Evolutionary conservation across 2,329 filamentous ascomycete species (phyloP).

Genomic region (Aspergillus glaucus): DNA sequence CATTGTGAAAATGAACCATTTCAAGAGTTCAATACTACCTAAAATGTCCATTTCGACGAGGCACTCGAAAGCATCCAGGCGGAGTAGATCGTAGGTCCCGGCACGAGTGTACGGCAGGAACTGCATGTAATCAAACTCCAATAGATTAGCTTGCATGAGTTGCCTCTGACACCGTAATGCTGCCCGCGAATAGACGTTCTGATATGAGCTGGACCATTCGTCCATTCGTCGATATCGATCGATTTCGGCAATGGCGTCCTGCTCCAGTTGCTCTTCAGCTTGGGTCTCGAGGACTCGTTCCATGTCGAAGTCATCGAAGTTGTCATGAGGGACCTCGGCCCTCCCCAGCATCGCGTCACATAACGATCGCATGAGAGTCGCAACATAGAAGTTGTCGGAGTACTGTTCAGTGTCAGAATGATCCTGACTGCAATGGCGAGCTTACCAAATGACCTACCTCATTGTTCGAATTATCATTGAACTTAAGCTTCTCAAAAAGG

Average conservation of each 20-base stretch:
- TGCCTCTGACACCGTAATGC: conserved; percentile 55
- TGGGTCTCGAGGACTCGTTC: conserved; percentile 44
- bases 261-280: conserved; percentile 50
- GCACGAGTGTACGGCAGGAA: conserved; percentile 57
- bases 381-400: conserved; percentile 85
- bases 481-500: conserved; percentile 79
- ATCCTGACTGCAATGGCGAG: background rate
- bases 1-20: conserved; percentile 53
- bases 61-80: conserved; percentile 54
- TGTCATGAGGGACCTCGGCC: conserved; percentile 31
- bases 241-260: conserved; percentile 54
- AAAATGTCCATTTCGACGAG: conserved; percentile 52
- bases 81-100: conserved; percentile 55
- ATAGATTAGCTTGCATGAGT: conserved; percentile 49
- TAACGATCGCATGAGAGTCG: conserved; percentile 64
- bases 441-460: conserved; percentile 31
- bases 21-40: conserved; percentile 45
- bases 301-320: conserved; percentile 41
- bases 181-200: conserved; percentile 58
- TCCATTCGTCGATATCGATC: conserved; percentile 59
- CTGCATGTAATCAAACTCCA: conserved; percentile 49
- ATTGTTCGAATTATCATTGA: conserved; percentile 93
- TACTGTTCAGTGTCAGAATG: conserved; percentile 42
- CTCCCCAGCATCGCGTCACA: conserved; percentile 49
- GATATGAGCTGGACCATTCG: conserved; percentile 61